Conservation (phyloP, 2,329 filamentous ascomycete species). For the Hypoxylon sp. region DNA sequence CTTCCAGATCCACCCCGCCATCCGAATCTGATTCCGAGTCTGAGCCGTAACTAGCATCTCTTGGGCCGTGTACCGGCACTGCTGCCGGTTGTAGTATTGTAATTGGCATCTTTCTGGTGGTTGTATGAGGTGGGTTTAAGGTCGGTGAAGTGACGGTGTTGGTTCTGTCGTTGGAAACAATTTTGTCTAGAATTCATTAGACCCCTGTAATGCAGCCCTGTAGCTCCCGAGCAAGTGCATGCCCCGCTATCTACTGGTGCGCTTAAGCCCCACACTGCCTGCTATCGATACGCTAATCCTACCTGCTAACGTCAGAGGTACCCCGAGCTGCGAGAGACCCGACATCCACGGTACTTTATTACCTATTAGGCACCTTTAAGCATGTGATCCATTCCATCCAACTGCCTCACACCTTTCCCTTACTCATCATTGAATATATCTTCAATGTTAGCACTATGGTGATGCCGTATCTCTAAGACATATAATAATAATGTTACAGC, state of each 20-base stretch:
- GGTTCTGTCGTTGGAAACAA: conserved; percentile 19
- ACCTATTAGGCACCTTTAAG: conserved; percentile 24
- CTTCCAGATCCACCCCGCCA: conserved; percentile 63
- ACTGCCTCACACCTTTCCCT: conserved; percentile 1
- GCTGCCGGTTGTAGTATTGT: conserved; percentile 54
- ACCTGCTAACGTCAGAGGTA: conserved; percentile 19
- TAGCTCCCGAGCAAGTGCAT: conserved; percentile 7
- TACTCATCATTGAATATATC: neutral
- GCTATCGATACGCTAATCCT: conserved; percentile 35
- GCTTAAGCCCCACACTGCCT: neutral
- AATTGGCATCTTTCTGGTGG: conserved; percentile 52
- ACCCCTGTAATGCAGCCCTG: conserved; percentile 32
- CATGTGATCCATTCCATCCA: conserved; percentile 36
- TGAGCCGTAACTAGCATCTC: conserved; percentile 42
- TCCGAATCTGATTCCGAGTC: conserved; percentile 59
- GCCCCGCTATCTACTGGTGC: conserved; percentile 36
- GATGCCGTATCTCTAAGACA: conserved; percentile 1
- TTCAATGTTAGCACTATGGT: conserved; percentile 2
- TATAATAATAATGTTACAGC: conserved; percentile 38
- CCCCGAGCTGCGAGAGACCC: neutral
- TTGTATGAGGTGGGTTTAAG: conserved; percentile 5
- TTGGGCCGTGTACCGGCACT: conserved; percentile 35
- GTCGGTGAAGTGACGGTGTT: conserved; percentile 17
- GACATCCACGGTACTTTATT: neutral
- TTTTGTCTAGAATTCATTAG: conserved; percentile 34